phyloP scores from a whole-genome alignment of 148 eudicot genomes.

The Amaranthus cruentus region DNA sequence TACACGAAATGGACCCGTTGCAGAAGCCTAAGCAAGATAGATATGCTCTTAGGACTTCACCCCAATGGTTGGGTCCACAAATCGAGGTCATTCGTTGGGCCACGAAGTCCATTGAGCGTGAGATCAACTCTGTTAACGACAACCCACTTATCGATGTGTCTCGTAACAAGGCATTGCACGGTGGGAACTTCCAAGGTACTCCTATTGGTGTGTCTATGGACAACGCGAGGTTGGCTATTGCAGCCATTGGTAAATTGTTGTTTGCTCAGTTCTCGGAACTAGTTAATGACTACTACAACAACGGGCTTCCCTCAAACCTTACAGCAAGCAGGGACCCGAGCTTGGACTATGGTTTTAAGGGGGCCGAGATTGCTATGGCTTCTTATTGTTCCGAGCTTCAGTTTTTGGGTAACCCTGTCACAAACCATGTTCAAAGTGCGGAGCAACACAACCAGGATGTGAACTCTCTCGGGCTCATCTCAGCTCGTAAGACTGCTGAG shows the following conservation, averaged over 20 bases:
- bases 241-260: slow-evolving; percentile 74
- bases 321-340: slow-evolving; percentile 80
- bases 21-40: slow-evolving; percentile 89
- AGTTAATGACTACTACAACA: slow-evolving; percentile 80
- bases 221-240: slow-evolving; percentile 64
- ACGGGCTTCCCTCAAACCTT: slow-evolving; percentile 78
- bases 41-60: slow-evolving; percentile 81
- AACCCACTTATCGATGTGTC: slow-evolving; percentile 84
- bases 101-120: slow-evolving; percentile 76
- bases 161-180: slow-evolving; percentile 76
- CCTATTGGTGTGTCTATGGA: slow-evolving; percentile 96
- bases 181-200: slow-evolving; percentile 89
- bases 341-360: slow-evolving; percentile 89
- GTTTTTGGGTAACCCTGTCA: slow-evolving; percentile 73
- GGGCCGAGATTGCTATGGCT: slow-evolving; percentile 88
- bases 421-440: slow-evolving; percentile 86
- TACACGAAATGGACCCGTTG: slow-evolving; percentile 68
- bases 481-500: slow-evolving; percentile 71
- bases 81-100: slow-evolving; percentile 76
- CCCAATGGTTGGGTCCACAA: slow-evolving; percentile 93
- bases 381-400: slow-evolving; percentile 87
- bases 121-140: slow-evolving; percentile 86
- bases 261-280: slow-evolving; percentile 88
- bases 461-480: slow-evolving; percentile 79
- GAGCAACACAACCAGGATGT: slow-evolving; percentile 96